Evolutionary conservation across 2,329 filamentous ascomycete genomes (phyloP), one percentile per base, ranked within the genome.

Genomic region (Tolypocladium album): DNA sequence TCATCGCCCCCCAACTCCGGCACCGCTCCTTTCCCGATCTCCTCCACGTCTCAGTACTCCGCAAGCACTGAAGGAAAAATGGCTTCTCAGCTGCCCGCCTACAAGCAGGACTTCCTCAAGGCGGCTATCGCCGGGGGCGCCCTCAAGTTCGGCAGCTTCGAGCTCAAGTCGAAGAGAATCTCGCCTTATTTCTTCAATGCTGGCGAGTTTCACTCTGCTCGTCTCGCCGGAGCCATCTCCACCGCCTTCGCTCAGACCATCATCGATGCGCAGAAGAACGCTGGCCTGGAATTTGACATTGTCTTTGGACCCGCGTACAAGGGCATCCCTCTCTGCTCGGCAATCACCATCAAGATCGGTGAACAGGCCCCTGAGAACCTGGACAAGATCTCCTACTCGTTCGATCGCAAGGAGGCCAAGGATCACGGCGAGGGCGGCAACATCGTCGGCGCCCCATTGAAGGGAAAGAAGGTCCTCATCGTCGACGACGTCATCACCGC

Each of bases 151-250:
- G 90, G 90, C 74, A 86, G 82, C 71, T 94, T 90, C 78, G 89
- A 88, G 67, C 85, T 99, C 71, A 99, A 99, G 79, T 97, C 92
- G 59, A 90, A 90, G 76, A 90, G 93, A 69, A 81, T 81, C 68
- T 96, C 92, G 15, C 94, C 94, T 50, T 97, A 97, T 82, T 97
- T 97, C 81, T 96, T 97, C 86, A 97, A 96, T 75, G 92, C 92
- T 55, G 92, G 92, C 62, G 85, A 90, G 68, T 95, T 97, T 76
- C 91, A 94, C 80, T 87, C 87, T 58, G 88, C 88, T 27, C 82
- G 87, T 63, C 84, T 96, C 38, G 85, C 95, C 64, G 83, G 83
- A 63, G 85, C 91, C 60, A 89, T 96, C 66, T 84, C 88, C 58
- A 82, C 85, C 47, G 92, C 93, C 61, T 97, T 93, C 75, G 93